phyloP scores from a whole-genome alignment of 2,329 filamentous ascomycete genomes.

The Alternaria burnsii region DNA sequence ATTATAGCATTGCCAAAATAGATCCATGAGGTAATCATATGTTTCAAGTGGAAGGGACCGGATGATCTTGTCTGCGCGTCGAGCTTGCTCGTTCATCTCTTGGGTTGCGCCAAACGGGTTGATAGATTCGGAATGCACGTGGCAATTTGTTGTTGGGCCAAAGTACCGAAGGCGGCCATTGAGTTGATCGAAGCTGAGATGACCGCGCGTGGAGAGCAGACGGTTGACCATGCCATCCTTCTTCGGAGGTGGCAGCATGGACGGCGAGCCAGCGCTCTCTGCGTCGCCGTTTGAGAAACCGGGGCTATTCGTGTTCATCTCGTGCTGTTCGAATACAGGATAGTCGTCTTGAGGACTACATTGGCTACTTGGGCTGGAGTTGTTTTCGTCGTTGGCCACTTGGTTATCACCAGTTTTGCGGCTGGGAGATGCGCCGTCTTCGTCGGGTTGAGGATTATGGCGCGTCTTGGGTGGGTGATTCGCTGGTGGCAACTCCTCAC shows the following conservation, averaged over 20 bases:
- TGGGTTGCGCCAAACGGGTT: constrained; percentile 48
- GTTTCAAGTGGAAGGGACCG: constrained; percentile 57
- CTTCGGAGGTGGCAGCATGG: constrained; percentile 49
- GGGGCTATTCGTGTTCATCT: constrained; percentile 37
- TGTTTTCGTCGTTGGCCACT: constrained; percentile 19
- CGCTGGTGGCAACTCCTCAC: constrained; percentile 60
- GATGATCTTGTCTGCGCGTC: constrained; percentile 60
- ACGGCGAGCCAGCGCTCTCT: constrained; percentile 42
- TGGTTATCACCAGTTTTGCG: constrained; percentile 25
- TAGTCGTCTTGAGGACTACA: constrained; percentile 40
- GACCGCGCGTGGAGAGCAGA: constrained; percentile 60
- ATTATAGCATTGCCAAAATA: constrained; percentile 64
- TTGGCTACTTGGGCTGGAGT: constrained; percentile 45
- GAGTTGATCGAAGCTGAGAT: constrained; percentile 62
- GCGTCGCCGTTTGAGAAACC: constrained; percentile 26
- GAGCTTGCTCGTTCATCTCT: constrained; percentile 57
- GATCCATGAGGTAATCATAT: constrained; percentile 62
- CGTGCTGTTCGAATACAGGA: constrained; percentile 31
- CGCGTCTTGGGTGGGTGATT: constrained; percentile 63
- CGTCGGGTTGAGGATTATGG: constrained; percentile 44
- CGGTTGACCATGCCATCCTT: constrained; percentile 60
- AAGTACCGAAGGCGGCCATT: constrained; percentile 63
- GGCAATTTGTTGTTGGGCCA: constrained; percentile 63
- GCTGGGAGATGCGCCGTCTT: constrained; percentile 34
- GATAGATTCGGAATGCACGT: constrained; percentile 57